A percentile compares a stretch with the other conserved stretches of the same genome.
phyloP scores from a whole-genome alignment of 176 grass and related monocot genomes.

The Bonia amplexicaulis region DNA sequence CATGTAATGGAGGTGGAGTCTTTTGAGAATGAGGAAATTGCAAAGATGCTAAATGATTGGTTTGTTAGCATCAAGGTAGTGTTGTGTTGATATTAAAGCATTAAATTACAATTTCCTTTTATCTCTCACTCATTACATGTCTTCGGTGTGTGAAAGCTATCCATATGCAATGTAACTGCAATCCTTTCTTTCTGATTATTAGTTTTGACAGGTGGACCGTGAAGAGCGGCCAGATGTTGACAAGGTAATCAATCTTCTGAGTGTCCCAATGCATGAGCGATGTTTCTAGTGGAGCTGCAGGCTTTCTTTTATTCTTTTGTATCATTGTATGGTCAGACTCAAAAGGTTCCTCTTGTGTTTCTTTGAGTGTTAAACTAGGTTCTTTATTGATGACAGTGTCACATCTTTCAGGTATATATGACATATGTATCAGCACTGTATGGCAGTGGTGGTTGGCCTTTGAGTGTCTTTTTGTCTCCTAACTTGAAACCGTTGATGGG shows the following conservation, averaged over 20 bases:
- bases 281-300: background rate
- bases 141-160: background rate
- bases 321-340: background rate
- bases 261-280: background rate
- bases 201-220: conserved; percentile 85
- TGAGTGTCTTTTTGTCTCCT: conserved; percentile 87
- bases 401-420: conserved; percentile 81
- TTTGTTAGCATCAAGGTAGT: conserved; percentile 98
- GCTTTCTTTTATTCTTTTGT: too few species aligned
- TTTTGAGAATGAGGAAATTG: conserved; percentile 87
- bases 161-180: conserved; percentile 3
- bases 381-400: background rate
- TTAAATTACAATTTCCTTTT: background rate
- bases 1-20: conserved; percentile 99
- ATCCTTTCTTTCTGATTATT: conserved; percentile 49
- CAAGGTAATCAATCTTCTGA: conserved; percentile 51
- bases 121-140: background rate
- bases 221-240: conserved; percentile 97
- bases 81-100: background rate
- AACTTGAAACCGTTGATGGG: conserved; percentile 89
- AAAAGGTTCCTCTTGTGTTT: background rate
- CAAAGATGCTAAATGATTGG: conserved; percentile 83
- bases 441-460: conserved; percentile 89
- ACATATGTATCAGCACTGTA: conserved; percentile 83
- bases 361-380: background rate